A percentile compares a stretch with the other conserved stretches of the same genome.
These are phyloP conservation scores for Massariosphaeria phaeospora DNA, from an alignment of 495 filamentous ascomycete genomes.

Conservation along the genomic window DNA sequence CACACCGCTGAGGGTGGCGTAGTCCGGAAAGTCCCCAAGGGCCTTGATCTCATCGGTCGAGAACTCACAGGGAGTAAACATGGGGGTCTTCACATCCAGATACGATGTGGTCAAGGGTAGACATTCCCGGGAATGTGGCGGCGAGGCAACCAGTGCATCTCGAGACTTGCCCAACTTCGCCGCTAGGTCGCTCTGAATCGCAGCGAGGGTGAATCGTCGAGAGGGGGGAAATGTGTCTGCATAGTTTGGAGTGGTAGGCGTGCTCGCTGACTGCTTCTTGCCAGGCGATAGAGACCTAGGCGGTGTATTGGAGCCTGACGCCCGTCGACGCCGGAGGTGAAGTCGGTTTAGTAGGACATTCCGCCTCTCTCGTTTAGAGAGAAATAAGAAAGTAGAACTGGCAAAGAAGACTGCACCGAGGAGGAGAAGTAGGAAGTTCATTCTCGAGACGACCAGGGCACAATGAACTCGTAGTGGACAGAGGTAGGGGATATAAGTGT, in stretches of 20 bases:
- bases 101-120: constrained; percentile 29
- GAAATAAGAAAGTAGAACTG: constrained; percentile 11
- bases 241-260: constrained; percentile 41
- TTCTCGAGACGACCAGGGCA: not conserved
- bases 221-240: constrained; percentile 53
- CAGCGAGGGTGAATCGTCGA: constrained; percentile 48
- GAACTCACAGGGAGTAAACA: constrained; percentile 56
- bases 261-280: constrained; percentile 26
- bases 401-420: constrained; percentile 26
- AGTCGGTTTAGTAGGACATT: constrained; percentile 34
- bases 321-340: constrained; percentile 25
- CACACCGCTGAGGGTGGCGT: constrained; percentile 71
- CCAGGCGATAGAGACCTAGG: constrained; percentile 54
- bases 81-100: constrained; percentile 32
- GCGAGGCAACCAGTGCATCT: constrained; percentile 19
- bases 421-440: constrained; percentile 17
- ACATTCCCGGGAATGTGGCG: constrained; percentile 30
- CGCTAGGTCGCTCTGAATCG: constrained; percentile 28
- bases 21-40: constrained; percentile 79
- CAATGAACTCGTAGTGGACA: not conserved
- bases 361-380: constrained; percentile 26
- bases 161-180: constrained; percentile 27
- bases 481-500: not conserved
- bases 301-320: constrained; percentile 47
- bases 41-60: constrained; percentile 66